Conservation (phyloP, 1,284 basidiomycete genomes). For the Apiotrichum akiyoshidainum region DNA sequence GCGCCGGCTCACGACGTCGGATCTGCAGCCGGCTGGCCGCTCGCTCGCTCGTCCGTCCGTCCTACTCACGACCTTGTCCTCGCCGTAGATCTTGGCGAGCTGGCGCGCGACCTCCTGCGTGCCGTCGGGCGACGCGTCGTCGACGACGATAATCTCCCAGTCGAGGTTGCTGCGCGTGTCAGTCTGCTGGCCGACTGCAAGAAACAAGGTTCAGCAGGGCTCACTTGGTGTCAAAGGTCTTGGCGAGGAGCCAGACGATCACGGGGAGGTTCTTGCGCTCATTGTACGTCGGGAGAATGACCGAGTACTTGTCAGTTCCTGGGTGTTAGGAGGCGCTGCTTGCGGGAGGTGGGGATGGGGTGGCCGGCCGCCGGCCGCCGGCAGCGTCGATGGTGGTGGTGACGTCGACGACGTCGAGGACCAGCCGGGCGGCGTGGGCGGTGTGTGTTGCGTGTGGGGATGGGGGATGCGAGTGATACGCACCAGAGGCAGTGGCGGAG, state of each 20-base stretch:
- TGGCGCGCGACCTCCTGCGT: conserved; percentile 81
- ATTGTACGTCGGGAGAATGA: conserved; percentile 89
- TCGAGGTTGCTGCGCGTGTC: conserved; percentile 53
- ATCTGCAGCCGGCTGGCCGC: too few species aligned
- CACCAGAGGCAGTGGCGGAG: conserved; percentile 11
- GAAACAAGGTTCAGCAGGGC: conserved; percentile 29
- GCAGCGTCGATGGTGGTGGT: neutral
- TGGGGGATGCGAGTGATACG: neutral
- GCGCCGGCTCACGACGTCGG: too few species aligned
- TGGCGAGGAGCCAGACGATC: conserved; percentile 75
- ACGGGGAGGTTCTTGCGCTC: conserved; percentile 87
- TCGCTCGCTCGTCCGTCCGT: too few species aligned
- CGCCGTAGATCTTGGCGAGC: conserved; percentile 71
- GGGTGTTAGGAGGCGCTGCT: neutral
- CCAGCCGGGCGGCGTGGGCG: neutral
- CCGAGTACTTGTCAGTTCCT: conserved; percentile 65
- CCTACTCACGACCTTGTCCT: conserved; percentile 72
- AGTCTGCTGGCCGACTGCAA: neutral
- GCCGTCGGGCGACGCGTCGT: conserved; percentile 87
- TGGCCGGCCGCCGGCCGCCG: too few species aligned
- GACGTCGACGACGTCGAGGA: too few species aligned
- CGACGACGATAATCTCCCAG: conserved; percentile 87
- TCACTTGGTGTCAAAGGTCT: conserved; percentile 70
- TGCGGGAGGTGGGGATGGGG: neutral
- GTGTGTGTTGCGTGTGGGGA: too few species aligned